Base-by-base conservation (phyloP, 2,329 filamentous ascomycete genomes). In the Uncinocarpus reesii region DNA sequence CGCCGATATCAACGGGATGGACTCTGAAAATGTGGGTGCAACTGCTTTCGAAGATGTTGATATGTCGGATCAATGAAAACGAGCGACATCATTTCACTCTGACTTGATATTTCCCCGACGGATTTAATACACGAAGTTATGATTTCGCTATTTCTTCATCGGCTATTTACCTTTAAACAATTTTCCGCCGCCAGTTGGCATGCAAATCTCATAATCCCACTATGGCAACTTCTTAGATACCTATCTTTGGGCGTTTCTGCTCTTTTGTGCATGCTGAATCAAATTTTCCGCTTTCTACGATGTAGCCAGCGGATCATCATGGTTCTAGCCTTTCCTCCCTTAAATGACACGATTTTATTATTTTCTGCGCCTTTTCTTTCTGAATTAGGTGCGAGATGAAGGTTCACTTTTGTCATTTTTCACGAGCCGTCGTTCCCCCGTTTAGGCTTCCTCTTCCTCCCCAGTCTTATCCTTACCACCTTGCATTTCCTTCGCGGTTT, bases 1-100 rank as follows among this genome's bases (percentile, higher is more conserved):
- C 52, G 65, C 67, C 52, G 62, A 57, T 55, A 58, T 60, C 34
- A 60, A 68, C 55, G 71, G 74, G 58, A 67, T 66, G 57, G 74
- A 76, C 61, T 70, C 73, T 62, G 78, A 82, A 68, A 78, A 80
- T 77, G 78, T 83, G 72, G 77, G 79, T 80, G 72, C 75, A 72
- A 68, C 60, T 72, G 75, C 71, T 65, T 76, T 78, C 71, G 74
- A 72, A 67, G 75, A 79, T 67, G 69, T 77, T 65, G 73, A 78
- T 65, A 78, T 78, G 75, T 72, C 71, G 58, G 76, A 77, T 64
- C 67, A 70, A 69, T 78, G 68, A 75, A 53, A 45, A 47, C 32
- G 18, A 26, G 11, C 21, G n/a, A 28, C 28, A 26, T 18, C 5
- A 10, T 28, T 24, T 37, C 20, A 7, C 11, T 13, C 44, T 16